phyloP scores from a whole-genome alignment of 768 basidiomycete genomes.

The Suillus occidentalis region DNA sequence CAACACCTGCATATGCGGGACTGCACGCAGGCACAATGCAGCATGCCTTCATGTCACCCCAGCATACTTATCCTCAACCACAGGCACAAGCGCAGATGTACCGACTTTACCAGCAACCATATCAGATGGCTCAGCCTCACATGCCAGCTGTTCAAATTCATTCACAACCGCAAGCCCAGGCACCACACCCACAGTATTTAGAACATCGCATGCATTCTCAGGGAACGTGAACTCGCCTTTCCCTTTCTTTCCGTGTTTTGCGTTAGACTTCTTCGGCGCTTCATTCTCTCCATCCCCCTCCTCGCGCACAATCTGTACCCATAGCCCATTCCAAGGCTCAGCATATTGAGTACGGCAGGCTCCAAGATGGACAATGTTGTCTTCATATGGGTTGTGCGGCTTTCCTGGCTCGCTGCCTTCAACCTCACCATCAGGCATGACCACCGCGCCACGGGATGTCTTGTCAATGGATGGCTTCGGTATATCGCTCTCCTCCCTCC shows the following conservation, averaged over 20 bases:
- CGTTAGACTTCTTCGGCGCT: slow-evolving; percentile 7
- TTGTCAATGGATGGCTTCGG: slow-evolving; percentile 33
- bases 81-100: too few relatives aligned
- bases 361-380: slow-evolving; percentile 60
- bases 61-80: too few relatives aligned
- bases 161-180: too few relatives aligned
- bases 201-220: too few relatives aligned
- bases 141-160: too few relatives aligned
- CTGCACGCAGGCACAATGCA: too few relatives aligned
- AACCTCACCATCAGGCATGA: slow-evolving; percentile 22
- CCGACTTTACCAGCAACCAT: too few relatives aligned
- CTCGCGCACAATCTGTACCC: slow-evolving; percentile 62
- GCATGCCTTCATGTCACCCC: too few relatives aligned
- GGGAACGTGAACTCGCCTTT: slow-evolving; percentile 8
- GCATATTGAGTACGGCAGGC: slow-evolving; percentile 39
- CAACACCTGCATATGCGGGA: too few relatives aligned
- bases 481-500: slow-evolving; percentile 39
- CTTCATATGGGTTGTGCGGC: slow-evolving; percentile 52
- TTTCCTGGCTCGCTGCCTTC: slow-evolving; percentile 15
- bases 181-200: too few relatives aligned
- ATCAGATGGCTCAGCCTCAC: too few relatives aligned
- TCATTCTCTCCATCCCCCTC: slow-evolving; percentile 12
- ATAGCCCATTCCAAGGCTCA: slow-evolving; percentile 49
- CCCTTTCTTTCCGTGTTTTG: slow-evolving; percentile 23
- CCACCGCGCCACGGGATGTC: slow-evolving; percentile 38